phyloP scores from a whole-genome alignment of 345 rosid species.

The Corchorus capsularis region DNA sequence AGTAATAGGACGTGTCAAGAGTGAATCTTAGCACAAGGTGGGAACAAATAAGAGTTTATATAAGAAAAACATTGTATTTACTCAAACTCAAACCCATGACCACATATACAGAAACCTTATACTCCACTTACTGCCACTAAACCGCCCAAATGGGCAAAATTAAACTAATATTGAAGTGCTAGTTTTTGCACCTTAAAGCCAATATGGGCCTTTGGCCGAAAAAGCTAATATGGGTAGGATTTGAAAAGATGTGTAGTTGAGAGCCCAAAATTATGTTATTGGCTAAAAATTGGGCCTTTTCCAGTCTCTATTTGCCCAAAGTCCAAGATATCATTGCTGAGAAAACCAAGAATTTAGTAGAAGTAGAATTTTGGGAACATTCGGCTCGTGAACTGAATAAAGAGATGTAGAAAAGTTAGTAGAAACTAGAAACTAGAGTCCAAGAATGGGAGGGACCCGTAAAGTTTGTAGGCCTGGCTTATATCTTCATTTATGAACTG shows the following conservation, averaged over 20 bases:
- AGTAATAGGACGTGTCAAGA: no score
- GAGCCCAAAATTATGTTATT: neutral
- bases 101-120: no score
- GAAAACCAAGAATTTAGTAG: no score
- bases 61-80: no score
- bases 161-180: neutral
- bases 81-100: no score
- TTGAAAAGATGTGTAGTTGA: neutral
- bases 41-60: no score
- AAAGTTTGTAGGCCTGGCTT: neutral
- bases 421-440: neutral
- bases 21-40: no score
- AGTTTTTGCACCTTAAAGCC: neutral
- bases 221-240: no score
- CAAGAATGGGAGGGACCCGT: neutral
- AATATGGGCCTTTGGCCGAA: neutral
- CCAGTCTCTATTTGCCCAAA: neutral
- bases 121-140: no score
- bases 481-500: neutral
- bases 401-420: neutral
- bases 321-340: neutral
- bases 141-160: no score
- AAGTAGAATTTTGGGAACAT: neutral
- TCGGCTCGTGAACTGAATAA: neutral
- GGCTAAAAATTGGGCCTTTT: neutral